phyloP scores from a whole-genome alignment of 257 asterid genomes.

The Solanum raphanifolium region DNA sequence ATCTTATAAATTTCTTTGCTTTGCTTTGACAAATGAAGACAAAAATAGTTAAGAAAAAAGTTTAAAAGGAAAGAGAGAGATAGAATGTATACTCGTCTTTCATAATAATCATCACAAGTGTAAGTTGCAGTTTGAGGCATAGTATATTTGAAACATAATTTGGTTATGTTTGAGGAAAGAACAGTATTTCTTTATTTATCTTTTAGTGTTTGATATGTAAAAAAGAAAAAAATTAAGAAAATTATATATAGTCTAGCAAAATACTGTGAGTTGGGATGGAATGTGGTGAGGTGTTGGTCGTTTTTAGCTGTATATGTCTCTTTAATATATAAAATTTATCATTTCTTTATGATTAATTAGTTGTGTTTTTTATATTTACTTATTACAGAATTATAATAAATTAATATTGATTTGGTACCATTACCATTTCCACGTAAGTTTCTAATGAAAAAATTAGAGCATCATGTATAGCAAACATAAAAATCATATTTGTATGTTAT shows the following conservation, averaged over 20 bases:
- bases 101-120: too few species aligned
- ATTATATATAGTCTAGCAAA: too few species aligned
- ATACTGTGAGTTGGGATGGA: background rate
- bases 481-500: too few species aligned
- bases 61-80: background rate
- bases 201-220: too few species aligned
- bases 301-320: background rate
- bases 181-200: too few species aligned
- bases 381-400: too few species aligned
- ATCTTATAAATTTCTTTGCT: background rate
- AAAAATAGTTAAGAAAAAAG: background rate
- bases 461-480: too few species aligned
- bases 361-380: too few species aligned
- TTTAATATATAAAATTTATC: too few species aligned
- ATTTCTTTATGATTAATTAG: background rate
- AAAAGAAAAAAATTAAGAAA: too few species aligned
- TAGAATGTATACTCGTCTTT: background rate
- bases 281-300: background rate
- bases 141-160: background rate
- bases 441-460: too few species aligned
- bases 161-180: too few species aligned
- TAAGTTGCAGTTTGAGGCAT: background rate
- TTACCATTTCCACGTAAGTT: background rate
- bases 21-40: background rate
- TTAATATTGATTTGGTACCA: background rate